Percentiles rank a stretch among this genome's conserved stretches.
These are phyloP conservation scores for Pyrenochaeta sp. DNA, from an alignment of 2,329 filamentous ascomycete species.

Conservation along the genomic window DNA sequence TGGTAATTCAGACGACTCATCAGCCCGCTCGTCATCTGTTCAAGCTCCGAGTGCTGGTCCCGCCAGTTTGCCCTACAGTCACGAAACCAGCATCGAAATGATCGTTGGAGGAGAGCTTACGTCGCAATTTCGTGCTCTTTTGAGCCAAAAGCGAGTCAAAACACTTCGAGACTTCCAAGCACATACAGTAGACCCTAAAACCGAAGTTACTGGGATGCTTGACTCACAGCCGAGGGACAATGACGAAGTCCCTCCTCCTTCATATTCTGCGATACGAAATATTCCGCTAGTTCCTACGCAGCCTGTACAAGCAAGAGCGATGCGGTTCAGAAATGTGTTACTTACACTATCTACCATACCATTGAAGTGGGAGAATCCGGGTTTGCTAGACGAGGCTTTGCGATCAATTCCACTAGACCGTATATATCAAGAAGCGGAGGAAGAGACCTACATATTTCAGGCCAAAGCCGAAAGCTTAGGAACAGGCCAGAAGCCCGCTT, in stretches of 20 bases:
- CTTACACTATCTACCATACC: conserved; percentile 79
- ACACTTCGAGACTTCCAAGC: neutral
- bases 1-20: neutral
- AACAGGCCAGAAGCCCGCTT: conserved; percentile 76
- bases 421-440: conserved; percentile 88
- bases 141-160: neutral
- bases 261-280: conserved; percentile 59
- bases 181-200: neutral
- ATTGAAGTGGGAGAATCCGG: conserved; percentile 91
- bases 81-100: neutral
- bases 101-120: neutral
- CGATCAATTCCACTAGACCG: conserved; percentile 82
- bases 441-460: conserved; percentile 82
- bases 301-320: conserved; percentile 59
- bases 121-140: neutral
- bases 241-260: conserved; percentile 61
- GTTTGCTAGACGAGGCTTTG: conserved; percentile 88
- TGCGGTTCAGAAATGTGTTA: conserved; percentile 69
- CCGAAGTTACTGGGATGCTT: neutral
- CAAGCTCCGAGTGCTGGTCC: neutral
- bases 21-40: neutral
- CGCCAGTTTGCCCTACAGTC: neutral
- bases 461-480: conserved; percentile 86
- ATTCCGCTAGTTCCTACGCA: conserved; percentile 74
- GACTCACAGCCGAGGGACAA: neutral